These are phyloP conservation scores for Leishmania tropica DNA, from an alignment of 208 protist genomes.

Conservation along the genomic window DNA sequence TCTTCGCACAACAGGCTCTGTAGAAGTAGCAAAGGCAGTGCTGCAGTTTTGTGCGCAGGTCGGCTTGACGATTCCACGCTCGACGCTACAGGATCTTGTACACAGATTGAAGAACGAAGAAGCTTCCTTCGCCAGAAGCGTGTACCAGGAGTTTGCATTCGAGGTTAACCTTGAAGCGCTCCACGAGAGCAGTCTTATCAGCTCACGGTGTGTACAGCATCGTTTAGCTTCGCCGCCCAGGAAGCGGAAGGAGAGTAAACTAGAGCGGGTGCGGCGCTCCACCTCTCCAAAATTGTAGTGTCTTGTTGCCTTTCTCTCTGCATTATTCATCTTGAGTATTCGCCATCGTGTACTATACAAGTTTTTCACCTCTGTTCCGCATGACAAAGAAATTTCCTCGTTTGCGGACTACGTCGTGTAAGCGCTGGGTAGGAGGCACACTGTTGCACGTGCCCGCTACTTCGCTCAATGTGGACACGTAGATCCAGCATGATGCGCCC, in stretches of 20 bases:
- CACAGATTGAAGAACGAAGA: background rate
- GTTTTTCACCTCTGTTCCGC: slow-evolving; percentile 1
- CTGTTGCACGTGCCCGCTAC: background rate
- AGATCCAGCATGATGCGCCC: background rate
- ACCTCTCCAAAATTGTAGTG: background rate
- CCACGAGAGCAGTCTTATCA: background rate
- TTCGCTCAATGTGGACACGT: background rate
- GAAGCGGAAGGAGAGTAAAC: slow-evolving; percentile 25
- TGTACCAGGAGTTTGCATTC: slow-evolving; percentile 12
- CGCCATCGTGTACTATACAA: background rate
- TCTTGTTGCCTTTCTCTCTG: background rate
- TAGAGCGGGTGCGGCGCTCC: slow-evolving; percentile 19
- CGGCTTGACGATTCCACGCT: slow-evolving; percentile 23
- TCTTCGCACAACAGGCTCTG: slow-evolving; percentile 25
- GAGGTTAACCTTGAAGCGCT: slow-evolving; percentile 13
- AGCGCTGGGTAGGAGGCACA: background rate
- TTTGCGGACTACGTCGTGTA: background rate
- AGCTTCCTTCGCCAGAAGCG: background rate
- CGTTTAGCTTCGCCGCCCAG: background rate
- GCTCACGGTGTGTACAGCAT: background rate
- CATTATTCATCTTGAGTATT: background rate
- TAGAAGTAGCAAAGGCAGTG: slow-evolving; percentile 17
- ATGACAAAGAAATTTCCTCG: background rate
- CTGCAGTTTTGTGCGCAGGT: slow-evolving; percentile 18
- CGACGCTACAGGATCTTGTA: slow-evolving; percentile 17